Base-by-base conservation (phyloP, 2,329 filamentous ascomycete species). In the Magnaporthiopsis rhizophila region DNA sequence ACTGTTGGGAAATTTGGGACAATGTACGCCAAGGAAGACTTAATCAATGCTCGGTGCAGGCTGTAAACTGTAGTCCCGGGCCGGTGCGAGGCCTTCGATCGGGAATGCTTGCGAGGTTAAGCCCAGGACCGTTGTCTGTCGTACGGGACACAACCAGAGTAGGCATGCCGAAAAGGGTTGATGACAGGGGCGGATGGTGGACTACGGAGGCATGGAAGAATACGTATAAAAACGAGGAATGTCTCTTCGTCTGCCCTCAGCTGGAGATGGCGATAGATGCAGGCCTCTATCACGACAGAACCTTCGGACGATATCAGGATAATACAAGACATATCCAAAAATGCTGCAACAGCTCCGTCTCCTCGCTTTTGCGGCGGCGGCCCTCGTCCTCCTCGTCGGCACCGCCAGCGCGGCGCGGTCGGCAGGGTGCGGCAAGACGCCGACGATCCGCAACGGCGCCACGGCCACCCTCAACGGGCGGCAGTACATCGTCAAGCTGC, bases 391-490 rank as follows among this genome's bases (percentile, higher is more conserved):
- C 30, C 56, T 67, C 15, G 36, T 57, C 58, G 15, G 65, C 61
- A 56, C 64, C 28, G 57, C 63, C 56, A 11, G 57, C 30, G 68
- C 65, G 57, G 67, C 64, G 28, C 50, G 59, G 60, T 68, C 67
- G 45, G 66, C 75, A 15, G 76, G 76, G 24, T 78, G 76, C 66
- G 75, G 75, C 59, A 76, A 73, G 65, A 65, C 61, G 53, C 65
- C 72, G 7, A 69, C 70, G 12, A 64, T 71, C 36, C 69, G 71
- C 26, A 71, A 68, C 64, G 74, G 74, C 56, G 69, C 70, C 59
- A 72, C 69, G 56, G 71, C 76, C 63, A 74, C 69, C 12, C 72
- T 80, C 62, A 76, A 77, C 64, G 73, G 73, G 66, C 73, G 78
- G 15, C 67, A 76, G 66, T 80, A 77, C 69, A 74, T 75, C 67